Evolutionary conservation across 2,329 filamentous ascomycete genomes (phyloP).

Genomic region (Geosmithia flava): DNA sequence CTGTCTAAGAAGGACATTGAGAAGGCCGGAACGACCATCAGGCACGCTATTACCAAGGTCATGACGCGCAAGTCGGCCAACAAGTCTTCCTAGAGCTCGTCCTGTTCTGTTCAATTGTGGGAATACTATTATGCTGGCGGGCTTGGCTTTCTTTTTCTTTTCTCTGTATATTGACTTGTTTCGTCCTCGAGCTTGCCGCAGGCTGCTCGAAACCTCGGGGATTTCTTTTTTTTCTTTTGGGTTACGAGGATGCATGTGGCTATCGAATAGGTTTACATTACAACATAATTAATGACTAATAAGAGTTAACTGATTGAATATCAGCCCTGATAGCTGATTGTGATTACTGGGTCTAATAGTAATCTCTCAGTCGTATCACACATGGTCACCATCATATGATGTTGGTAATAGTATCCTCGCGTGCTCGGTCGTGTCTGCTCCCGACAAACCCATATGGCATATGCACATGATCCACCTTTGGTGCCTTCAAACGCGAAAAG

Average conservation of each 20-base stretch:
- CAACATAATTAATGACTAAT: not conserved
- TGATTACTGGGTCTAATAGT: too few species aligned
- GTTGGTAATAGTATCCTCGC: too few species aligned
- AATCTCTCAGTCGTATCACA: too few species aligned
- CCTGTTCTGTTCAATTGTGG: not conserved
- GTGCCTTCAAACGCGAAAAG: too few species aligned
- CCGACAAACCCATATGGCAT: too few species aligned
- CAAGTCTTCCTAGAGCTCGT: constrained; percentile 9
- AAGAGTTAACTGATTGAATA: not conserved
- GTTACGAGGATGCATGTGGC: not conserved
- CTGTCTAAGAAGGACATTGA: constrained; percentile 91
- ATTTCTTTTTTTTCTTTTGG: not conserved
- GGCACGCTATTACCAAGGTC: constrained; percentile 90
- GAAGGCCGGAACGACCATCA: constrained; percentile 76
- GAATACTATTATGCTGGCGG: not conserved
- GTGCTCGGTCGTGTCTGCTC: too few species aligned
- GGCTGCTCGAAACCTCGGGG: not conserved
- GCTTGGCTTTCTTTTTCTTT: not conserved
- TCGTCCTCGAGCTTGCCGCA: not conserved
- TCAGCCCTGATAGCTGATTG: too few species aligned
- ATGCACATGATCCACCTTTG: too few species aligned
- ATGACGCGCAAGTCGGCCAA: constrained; percentile 52
- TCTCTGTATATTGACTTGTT: not conserved
- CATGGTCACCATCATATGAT: too few species aligned
- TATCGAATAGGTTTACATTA: not conserved